These are phyloP conservation scores for Hypoxylon sp. DNA, from an alignment of 2,329 filamentous ascomycete genomes.

Conservation along the genomic window DNA sequence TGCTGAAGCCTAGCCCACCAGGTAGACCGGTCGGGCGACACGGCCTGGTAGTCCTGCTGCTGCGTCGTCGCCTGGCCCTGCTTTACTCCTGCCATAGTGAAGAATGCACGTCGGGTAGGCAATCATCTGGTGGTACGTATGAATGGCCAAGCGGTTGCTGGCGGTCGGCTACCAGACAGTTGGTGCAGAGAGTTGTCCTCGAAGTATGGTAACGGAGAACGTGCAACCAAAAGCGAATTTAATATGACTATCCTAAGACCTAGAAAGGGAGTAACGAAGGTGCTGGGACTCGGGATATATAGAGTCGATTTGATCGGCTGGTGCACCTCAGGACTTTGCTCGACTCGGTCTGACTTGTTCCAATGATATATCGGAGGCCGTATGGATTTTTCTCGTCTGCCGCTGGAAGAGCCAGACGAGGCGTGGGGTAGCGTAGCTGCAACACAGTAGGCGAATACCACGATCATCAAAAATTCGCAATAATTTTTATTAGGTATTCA, in stretches of 20 bases:
- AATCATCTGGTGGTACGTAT: constrained; percentile 20
- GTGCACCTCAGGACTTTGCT: constrained; percentile 3
- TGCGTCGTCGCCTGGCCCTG: constrained; percentile 9
- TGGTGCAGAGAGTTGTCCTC: background rate
- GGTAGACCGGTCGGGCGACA: constrained; percentile 21
- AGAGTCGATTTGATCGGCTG: background rate
- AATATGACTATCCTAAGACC: background rate
- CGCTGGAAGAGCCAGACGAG: constrained; percentile 3
- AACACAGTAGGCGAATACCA: constrained; percentile 15
- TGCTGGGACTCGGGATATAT: background rate
- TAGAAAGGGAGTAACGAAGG: background rate
- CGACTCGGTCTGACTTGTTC: background rate
- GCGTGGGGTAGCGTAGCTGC: background rate
- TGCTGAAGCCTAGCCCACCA: constrained; percentile 34
- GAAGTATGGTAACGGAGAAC: background rate
- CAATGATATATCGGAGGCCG: background rate
- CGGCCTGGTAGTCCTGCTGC: constrained; percentile 8
- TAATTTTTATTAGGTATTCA: constrained; percentile 26
- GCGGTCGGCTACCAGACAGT: background rate
- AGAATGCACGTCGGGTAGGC: background rate
- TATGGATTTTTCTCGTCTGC: constrained; percentile 8
- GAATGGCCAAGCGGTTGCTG: background rate
- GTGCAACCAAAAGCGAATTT: background rate
- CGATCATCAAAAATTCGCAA: constrained; percentile 14
- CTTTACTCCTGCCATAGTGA: constrained; percentile 27